phyloP scores from a whole-genome alignment of 768 basidiomycete genomes.

The Pluteus cervinus region DNA sequence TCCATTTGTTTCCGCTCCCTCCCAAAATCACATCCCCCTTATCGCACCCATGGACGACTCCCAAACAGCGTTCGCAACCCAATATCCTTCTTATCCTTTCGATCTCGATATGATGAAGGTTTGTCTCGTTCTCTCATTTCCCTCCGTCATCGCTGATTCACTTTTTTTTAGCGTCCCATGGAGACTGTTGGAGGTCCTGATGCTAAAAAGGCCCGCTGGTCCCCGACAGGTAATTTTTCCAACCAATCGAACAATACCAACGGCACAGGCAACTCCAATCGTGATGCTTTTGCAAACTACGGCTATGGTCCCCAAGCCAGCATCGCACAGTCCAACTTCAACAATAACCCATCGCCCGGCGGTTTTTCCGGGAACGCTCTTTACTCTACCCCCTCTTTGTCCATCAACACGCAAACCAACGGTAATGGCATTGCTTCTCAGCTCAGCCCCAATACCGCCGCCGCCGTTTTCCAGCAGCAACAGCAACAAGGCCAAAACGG shows the following conservation, averaged over 20 bases:
- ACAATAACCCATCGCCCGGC: conserved; percentile 36
- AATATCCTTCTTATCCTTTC: conserved; percentile 68
- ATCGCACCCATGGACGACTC: conserved; percentile 62
- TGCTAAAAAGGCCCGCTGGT: conserved; percentile 89
- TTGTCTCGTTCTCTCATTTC: conserved; percentile 10
- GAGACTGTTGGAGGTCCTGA: conserved; percentile 78
- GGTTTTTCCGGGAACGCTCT: conserved; percentile 53
- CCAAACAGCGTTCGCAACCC: conserved; percentile 62
- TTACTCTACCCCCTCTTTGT: conserved; percentile 68
- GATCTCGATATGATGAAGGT: conserved; percentile 95
- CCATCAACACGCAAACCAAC: conserved; percentile 58
- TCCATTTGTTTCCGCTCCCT: conserved; percentile 29
- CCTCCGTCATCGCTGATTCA: conserved; percentile 4
- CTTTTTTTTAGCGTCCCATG: conserved; percentile 65
- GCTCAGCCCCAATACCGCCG: conserved; percentile 64
- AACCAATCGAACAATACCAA: conserved; percentile 29
- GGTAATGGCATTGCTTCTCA: conserved; percentile 46
- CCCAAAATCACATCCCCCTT: conserved; percentile 18
- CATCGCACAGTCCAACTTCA: conserved; percentile 51
- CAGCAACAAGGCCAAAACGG: conserved; percentile 38
- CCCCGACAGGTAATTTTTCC: conserved; percentile 52
- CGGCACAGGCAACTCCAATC: conserved; percentile 31
- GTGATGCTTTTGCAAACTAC: conserved; percentile 80
- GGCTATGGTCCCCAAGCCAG: conserved; percentile 76
- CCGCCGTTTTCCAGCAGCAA: conserved; percentile 40